Evolutionary conservation across 768 basidiomycete genomes (phyloP), one percentile per base, ranked within the genome.

Genomic region (Neoboletus magnificus): DNA sequence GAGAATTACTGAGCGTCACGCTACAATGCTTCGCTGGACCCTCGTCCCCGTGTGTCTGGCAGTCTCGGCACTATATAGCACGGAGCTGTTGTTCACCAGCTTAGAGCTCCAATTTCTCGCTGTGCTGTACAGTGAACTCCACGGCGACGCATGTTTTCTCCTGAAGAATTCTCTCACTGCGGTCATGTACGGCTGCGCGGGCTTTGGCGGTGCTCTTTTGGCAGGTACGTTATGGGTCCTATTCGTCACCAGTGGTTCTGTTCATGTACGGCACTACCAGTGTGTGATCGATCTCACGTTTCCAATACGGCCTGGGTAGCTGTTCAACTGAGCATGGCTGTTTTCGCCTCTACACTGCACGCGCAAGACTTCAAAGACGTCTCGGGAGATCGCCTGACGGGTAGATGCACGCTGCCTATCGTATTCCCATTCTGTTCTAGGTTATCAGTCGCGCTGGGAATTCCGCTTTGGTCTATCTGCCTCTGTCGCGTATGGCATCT

Each of bases 391-490:
- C 57, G 57, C 3, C 48, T 63, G 1, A 62, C 62, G 5, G 74
- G 73, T 8, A 63, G 78, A 40, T 50, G 58, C 8, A 79, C 78
- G 0, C 60, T 81, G 10, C 77, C 77, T 8, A 76, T 80, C 45
- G 61, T 68, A 15, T 66, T 66, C 7, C 79, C 79, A 1, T 46
- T 58, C 4, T 23, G 41, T 5, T 52, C 66, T 2, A 48, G 69
- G 35, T 4, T 60, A 12, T 67, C 61, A n/a, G 40, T 61, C 35
- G 32, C 48, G 20, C 9, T 69, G 27, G 55, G 57, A 9, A 56
- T 71, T 13, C 69, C 64, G 11, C 20, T 66, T 1, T 69, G 64
- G 69, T 64, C 66, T 4, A 49, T 71, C 22, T 61, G 29, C 20
- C 69, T 66, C 32, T 47, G 51, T 20, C 13, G 29, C 2, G 47